A percentile compares a stretch with the other conserved stretches of the same genome.
These are phyloP conservation scores for Leptomonas seymouri DNA, from an alignment of 208 protist species.

Conservation along the genomic window DNA sequence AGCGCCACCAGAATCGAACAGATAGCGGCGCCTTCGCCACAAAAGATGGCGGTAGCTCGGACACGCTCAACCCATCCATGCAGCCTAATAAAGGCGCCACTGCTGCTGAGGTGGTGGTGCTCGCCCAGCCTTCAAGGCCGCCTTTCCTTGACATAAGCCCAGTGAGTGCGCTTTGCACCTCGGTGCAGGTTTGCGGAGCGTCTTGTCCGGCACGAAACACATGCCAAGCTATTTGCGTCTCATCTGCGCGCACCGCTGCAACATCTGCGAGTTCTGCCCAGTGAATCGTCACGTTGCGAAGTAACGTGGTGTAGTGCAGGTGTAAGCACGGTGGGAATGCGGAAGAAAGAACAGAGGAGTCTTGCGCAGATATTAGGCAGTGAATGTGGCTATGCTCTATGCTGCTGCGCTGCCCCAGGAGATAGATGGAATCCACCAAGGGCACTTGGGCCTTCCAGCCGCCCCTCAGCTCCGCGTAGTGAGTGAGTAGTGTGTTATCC, in stretches of 20 bases:
- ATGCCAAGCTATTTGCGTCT: background rate
- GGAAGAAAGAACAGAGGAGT: slow-evolving; percentile 15
- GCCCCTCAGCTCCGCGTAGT: slow-evolving; percentile 12
- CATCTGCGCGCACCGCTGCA: background rate
- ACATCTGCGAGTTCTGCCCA: background rate
- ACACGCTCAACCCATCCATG: slow-evolving; percentile 6
- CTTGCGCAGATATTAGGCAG: slow-evolving; percentile 10
- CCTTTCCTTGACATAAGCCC: background rate
- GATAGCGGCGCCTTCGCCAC: slow-evolving; percentile 21
- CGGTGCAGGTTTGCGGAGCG: slow-evolving; percentile 1
- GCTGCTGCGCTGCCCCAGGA: slow-evolving; percentile 5
- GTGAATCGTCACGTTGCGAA: slow-evolving; percentile 27
- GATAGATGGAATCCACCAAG: slow-evolving; percentile 16
- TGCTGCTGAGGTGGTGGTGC: background rate
- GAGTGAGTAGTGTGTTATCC: slow-evolving; percentile 18
- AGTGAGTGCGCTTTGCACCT: slow-evolving; percentile 7
- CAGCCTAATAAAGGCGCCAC: slow-evolving; percentile 15
- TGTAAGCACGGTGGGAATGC: slow-evolving; percentile 23
- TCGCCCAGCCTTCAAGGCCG: background rate
- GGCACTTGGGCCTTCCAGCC: background rate
- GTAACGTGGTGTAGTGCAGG: slow-evolving; percentile 1
- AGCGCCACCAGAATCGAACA: slow-evolving; percentile 30
- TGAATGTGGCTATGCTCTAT: slow-evolving; percentile 32
- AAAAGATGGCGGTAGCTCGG: slow-evolving; percentile 15
- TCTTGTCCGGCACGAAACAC: background rate